Conservation (phyloP, 2,329 filamentous ascomycete species). For the Aspergillus sp. region DNA sequence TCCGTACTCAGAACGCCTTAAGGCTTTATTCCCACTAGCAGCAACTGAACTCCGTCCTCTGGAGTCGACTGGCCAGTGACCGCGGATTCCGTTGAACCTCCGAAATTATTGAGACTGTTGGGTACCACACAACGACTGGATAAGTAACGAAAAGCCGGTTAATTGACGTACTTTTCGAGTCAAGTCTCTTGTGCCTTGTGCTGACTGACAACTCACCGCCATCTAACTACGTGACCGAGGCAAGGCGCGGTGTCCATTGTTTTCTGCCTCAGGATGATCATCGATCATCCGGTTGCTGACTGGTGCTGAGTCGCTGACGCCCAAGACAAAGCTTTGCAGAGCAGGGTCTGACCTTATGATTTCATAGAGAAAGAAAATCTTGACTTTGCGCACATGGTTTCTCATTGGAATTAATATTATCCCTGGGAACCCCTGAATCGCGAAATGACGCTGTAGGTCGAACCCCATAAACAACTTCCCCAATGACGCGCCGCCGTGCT, state of each 20-base stretch:
- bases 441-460: not conserved
- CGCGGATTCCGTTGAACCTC: not conserved
- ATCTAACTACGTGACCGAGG: conserved; percentile 12
- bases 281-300: not conserved
- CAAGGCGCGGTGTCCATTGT: not conserved
- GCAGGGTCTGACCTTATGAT: not conserved
- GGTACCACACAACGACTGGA: not conserved
- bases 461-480: conserved; percentile 1
- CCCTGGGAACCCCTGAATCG: conserved; percentile 6
- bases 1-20: not conserved
- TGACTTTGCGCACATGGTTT: not conserved
- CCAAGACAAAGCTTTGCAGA: not conserved
- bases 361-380: too few species aligned
- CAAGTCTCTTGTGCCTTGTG: not conserved
- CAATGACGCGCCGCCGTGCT: conserved; percentile 10
- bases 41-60: not conserved
- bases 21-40: not conserved
- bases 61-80: too few species aligned
- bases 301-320: not conserved
- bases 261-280: not conserved
- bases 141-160: not conserved
- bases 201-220: conserved; percentile 15
- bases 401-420: not conserved
- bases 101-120: not conserved
- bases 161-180: conserved; percentile 2